These are phyloP conservation scores for Taiozyma sp. DNA, from an alignment of 1,139 yeast species.

Conservation along the genomic window DNA sequence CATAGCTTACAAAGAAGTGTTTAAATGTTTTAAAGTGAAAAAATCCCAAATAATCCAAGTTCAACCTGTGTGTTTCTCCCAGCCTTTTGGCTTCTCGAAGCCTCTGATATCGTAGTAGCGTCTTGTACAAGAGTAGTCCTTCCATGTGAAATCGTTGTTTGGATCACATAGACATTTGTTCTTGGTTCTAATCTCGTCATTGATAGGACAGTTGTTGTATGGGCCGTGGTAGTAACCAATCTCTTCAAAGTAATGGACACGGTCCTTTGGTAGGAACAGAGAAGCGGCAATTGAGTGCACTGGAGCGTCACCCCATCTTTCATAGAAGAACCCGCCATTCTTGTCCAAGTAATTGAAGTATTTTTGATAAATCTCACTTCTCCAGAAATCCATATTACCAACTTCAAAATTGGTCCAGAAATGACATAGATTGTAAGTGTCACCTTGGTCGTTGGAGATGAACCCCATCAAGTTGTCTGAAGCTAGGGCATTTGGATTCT, in stretches of 20 bases:
- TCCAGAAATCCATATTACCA: constrained; percentile 74
- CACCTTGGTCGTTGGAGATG: constrained; percentile 62
- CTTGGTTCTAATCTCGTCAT: constrained; percentile 43
- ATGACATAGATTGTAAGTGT: constrained; percentile 75
- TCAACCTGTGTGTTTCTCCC: constrained; percentile 53
- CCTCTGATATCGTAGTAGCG: constrained; percentile 62
- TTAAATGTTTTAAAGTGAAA: too few relatives aligned
- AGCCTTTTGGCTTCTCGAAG: constrained; percentile 66
- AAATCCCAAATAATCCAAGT: background rate
- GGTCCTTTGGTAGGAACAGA: constrained; percentile 55
- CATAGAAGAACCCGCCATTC: constrained; percentile 87
- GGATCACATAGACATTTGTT: constrained; percentile 75
- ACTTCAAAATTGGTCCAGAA: constrained; percentile 94
- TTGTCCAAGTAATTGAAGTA: constrained; percentile 71
- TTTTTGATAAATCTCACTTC: constrained; percentile 57
- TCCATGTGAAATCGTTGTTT: constrained; percentile 70
- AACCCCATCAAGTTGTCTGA: constrained; percentile 61
- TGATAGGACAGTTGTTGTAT: constrained; percentile 77
- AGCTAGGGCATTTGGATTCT: constrained; percentile 39
- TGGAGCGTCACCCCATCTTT: constrained; percentile 97
- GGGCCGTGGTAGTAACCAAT: constrained; percentile 84
- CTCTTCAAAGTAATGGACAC: constrained; percentile 76
- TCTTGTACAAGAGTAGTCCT: constrained; percentile 79
- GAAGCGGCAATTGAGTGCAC: constrained; percentile 84
- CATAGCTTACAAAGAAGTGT: background rate